A percentile compares a stretch with the other conserved stretches of the same genome.
These are phyloP conservation scores for Ormosia emarginata DNA, from an alignment of 306 rosid species.

Conservation along the genomic window DNA sequence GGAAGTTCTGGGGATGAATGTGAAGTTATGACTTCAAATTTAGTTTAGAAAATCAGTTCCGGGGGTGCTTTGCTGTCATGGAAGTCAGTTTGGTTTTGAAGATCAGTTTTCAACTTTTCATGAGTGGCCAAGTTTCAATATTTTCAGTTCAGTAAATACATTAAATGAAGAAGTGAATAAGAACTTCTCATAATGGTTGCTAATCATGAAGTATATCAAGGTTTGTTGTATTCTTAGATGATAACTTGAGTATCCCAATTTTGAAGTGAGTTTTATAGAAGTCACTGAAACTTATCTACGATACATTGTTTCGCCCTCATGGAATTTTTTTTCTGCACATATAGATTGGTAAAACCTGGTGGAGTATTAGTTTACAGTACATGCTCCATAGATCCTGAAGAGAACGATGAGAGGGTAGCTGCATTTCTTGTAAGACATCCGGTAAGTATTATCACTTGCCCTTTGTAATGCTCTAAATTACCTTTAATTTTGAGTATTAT, in stretches of 20 bases:
- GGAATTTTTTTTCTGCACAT: slow-evolving; percentile 20
- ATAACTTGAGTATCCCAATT: background rate
- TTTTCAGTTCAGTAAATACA: background rate
- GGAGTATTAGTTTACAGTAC: slow-evolving; percentile 82
- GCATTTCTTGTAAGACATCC: slow-evolving; percentile 83
- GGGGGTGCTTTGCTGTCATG: background rate
- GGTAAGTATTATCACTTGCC: slow-evolving; percentile 33
- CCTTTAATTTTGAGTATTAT: background rate
- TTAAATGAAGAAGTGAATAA: background rate
- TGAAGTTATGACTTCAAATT: background rate
- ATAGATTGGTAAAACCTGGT: slow-evolving; percentile 81
- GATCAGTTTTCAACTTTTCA: background rate
- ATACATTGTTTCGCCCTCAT: background rate
- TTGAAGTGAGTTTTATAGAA: background rate
- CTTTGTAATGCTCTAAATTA: background rate
- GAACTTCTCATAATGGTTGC: background rate
- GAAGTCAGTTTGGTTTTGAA: background rate
- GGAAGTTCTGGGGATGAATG: background rate
- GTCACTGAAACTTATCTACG: background rate
- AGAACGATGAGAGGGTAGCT: slow-evolving; percentile 73
- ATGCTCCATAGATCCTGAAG: slow-evolving; percentile 92
- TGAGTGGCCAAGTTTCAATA: background rate
- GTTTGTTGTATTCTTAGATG: slow-evolving; percentile 8
- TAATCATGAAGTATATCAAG: slow-evolving; percentile 1
- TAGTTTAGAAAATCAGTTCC: background rate